Evolutionary conservation across 371 early-diverging fungal genomes (phyloP).

Genomic region (Coemansia sp.): DNA sequence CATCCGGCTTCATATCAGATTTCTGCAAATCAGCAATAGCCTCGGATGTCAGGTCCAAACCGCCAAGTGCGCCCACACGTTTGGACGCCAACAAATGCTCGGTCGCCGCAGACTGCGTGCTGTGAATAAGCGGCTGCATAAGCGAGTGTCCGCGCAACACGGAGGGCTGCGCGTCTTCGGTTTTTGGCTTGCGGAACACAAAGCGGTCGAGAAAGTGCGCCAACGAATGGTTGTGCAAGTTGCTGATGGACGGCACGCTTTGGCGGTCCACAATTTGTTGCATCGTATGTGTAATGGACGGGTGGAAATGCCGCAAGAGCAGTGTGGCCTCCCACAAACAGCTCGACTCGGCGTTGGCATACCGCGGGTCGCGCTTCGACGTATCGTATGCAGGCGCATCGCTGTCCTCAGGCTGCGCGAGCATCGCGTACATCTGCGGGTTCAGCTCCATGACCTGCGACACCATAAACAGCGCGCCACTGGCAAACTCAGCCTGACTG

Average conservation of each 20-base stretch:
- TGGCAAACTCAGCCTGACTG: conserved; percentile 79
- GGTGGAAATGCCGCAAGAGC: conserved; percentile 85
- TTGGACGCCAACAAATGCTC: conserved; percentile 24
- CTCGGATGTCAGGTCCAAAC: conserved; percentile 30
- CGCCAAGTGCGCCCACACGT: conserved; percentile 25
- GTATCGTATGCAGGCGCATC: conserved; percentile 76
- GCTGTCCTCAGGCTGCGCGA: conserved; percentile 65
- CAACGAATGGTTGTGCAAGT: conserved; percentile 87
- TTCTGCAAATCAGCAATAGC: conserved; percentile 25
- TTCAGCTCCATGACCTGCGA: conserved; percentile 58
- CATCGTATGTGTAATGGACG: conserved; percentile 82
- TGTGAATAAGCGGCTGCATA: conserved; percentile 57
- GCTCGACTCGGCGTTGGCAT: conserved; percentile 72
- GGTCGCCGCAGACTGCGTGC: conserved; percentile 13
- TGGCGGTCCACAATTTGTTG: conserved; percentile 66
- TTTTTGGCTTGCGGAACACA: conserved; percentile 93
- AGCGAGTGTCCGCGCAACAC: conserved; percentile 53
- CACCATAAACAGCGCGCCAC: conserved; percentile 79
- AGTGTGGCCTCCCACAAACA: conserved; percentile 89
- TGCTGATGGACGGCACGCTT: conserved; percentile 70
- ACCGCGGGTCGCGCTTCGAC: conserved; percentile 84
- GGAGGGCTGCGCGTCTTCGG: conserved; percentile 32
- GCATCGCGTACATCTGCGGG: conserved; percentile 32
- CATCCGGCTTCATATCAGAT: conserved; percentile 25
- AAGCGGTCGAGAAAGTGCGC: conserved; percentile 93